Evolutionary conservation across 2,329 filamentous ascomycete species (phyloP).

Genomic region (Hansfordia pulvinata): DNA sequence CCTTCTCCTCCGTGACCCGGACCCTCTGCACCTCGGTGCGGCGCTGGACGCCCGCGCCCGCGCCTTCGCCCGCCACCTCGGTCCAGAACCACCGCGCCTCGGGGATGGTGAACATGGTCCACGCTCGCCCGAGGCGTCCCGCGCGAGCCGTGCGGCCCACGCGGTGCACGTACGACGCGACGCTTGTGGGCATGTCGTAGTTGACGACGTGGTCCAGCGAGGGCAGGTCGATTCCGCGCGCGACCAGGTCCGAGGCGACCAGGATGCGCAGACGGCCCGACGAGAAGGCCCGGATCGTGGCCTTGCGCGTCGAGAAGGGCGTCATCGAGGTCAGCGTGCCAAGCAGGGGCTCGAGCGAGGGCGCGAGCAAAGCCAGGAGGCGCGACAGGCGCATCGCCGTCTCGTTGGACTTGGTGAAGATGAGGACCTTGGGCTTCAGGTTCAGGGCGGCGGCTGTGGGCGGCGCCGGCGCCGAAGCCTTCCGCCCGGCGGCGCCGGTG

Average conservation of each 20-base stretch:
- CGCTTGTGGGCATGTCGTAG: conserved; percentile 76
- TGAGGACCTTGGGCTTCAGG: conserved; percentile 49
- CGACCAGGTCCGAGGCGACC: conserved; percentile 85
- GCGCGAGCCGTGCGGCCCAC: conserved; percentile 85
- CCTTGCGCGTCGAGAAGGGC: conserved; percentile 55
- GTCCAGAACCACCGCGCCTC: conserved; percentile 91
- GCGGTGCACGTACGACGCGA: conserved; percentile 79
- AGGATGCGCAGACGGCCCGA: conserved; percentile 54
- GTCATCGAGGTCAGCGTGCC: conserved; percentile 67
- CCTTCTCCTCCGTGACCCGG: conserved; percentile 22
- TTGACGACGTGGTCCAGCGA: conserved; percentile 77
- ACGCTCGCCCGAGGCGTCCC: conserved; percentile 61
- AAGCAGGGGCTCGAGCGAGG: conserved; percentile 39
- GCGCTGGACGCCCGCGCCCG: conserved; percentile 33
- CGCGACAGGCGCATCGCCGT: conserved; percentile 75
- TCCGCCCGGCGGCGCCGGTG: conserved; percentile 16
- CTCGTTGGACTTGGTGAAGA: conserved; percentile 89
- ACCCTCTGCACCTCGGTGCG: conserved; percentile 31
- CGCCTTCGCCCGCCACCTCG: conserved; percentile 50
- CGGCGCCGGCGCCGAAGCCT: too few species aligned
- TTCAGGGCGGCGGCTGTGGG: too few species aligned
- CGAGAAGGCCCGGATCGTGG: conserved; percentile 54
- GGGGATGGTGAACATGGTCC: conserved; percentile 71
- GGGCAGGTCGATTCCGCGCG: conserved; percentile 75
- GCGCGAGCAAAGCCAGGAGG: conserved; percentile 56